Evolutionary conservation across 2,329 filamentous ascomycete species (phyloP), one percentile per base, ranked within the genome.

Genomic region (Pseudomassariella vexata): DNA sequence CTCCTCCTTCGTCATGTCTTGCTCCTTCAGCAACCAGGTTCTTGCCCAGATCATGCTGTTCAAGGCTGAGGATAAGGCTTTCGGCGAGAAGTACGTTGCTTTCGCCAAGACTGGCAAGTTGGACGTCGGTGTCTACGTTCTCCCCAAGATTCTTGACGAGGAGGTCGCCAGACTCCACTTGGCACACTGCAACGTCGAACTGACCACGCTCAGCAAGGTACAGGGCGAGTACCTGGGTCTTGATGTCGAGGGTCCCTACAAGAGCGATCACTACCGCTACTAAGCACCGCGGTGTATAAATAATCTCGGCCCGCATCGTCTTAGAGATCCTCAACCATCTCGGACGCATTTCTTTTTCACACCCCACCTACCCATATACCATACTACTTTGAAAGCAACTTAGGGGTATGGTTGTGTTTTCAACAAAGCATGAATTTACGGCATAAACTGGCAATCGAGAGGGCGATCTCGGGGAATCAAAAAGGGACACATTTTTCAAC

Each of bases 1-100:
- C 84, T 95, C 89, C 50, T 96, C 90, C 32, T 98, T 98, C 68
- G 92, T 98, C 76, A 96, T 98, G 92, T 95, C 89, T 55, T 98
- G 92, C 84, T 96, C 90, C 46, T 98, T 98, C 84, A 94, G 89
- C 79, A 98, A 98, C 84, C 92, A 98, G 79, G 92, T 96, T 55
- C 86, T 98, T 63, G 92, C 92, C 50, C 92, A 98, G 76, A 96
- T 98, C 72, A 83, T 94, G 74, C 74, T 98, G 57, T 98, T 69
- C 85, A 96, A 96, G 84, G 82, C 80, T 56, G 75, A 82, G 55
- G 89, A 96, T 62, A 77, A 76, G 60, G 82, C 72, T 37, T 98
- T 94, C 64, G 79, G 82, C 67, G 72, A 85, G 70, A 95, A 95
- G 79, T 94, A 95, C 72, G 70, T 89, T 54, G 92, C 95, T 71